phyloP scores from a whole-genome alignment of 1,139 yeast genomes.

The Sugiyamaella sp. region DNA sequence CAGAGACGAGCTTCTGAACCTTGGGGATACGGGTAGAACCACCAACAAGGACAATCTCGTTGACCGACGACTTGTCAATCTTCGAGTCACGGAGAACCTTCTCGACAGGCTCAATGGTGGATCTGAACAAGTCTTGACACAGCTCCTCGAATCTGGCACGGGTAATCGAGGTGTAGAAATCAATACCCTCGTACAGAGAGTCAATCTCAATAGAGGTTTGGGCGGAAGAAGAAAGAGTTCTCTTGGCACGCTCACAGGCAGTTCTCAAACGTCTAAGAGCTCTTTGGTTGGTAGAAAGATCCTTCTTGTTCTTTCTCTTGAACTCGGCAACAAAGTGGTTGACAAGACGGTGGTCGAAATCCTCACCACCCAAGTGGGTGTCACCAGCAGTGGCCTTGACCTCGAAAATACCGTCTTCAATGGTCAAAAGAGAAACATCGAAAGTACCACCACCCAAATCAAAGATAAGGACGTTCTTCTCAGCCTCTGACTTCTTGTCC shows the following conservation, averaged over 20 bases:
- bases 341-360: conserved; percentile 95
- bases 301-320: conserved; percentile 96
- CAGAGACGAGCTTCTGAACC: conserved; percentile 95
- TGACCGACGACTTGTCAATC: conserved; percentile 83
- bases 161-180: conserved; percentile 94
- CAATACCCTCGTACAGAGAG: conserved; percentile 95
- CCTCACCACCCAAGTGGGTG: conserved; percentile 99
- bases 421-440: conserved; percentile 95
- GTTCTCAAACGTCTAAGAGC: conserved; percentile 98
- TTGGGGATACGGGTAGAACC: conserved; percentile 99
- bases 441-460: conserved; percentile 99
- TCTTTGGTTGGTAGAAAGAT: conserved; percentile 89
- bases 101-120: conserved; percentile 96
- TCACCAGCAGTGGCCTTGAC: conserved; percentile 99
- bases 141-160: conserved; percentile 99
- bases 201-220: conserved; percentile 97
- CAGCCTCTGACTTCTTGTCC: conserved; percentile 86
- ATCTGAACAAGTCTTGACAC: conserved; percentile 93
- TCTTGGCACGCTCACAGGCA: conserved; percentile 99
- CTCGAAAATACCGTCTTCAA: conserved; percentile 99
- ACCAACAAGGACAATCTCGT: conserved; percentile 98
- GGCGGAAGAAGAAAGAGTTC: conserved; percentile 95
- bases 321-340: conserved; percentile 93
- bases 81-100: conserved; percentile 96
- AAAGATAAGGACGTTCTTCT: conserved; percentile 82